Conservation (phyloP, 2,329 filamentous ascomycete species). For the Ambrosiella cleistominuta region DNA sequence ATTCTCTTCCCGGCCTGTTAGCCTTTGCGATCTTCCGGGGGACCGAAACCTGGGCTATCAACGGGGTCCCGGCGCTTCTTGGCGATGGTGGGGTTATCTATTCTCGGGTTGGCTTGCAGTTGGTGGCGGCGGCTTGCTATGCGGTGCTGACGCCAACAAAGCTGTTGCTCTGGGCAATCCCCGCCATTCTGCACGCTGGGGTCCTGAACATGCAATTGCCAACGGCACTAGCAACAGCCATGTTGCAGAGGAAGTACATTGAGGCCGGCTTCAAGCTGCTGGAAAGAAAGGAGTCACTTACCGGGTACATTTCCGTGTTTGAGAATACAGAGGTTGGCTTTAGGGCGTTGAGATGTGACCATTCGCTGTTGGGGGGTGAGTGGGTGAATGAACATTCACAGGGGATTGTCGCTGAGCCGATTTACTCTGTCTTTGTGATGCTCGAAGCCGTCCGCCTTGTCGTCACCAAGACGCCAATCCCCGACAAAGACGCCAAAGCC, state of each 20-base stretch:
- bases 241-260: conserved; percentile 48
- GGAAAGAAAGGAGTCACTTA: conserved; percentile 69
- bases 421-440: conserved; percentile 93
- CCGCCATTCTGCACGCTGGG: conserved; percentile 54
- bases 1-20: conserved; percentile 46
- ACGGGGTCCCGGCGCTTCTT: conserved; percentile 31
- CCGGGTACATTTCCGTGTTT: conserved; percentile 81
- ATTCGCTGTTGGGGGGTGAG: conserved; percentile 82
- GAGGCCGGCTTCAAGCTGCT: conserved; percentile 55
- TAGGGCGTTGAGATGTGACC: conserved; percentile 77
- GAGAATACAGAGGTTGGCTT: conserved; percentile 57
- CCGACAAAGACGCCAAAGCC: conserved; percentile 55
- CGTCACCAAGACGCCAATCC: conserved; percentile 34
- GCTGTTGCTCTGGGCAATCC: conserved; percentile 47
- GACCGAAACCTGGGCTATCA: conserved; percentile 25
- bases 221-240: conserved; percentile 37
- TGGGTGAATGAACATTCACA: conserved; percentile 46
- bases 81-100: conserved; percentile 42
- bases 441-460: conserved; percentile 79
- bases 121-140: conserved; percentile 48
- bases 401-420: conserved; percentile 54
- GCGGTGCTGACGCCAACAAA: conserved; percentile 27
- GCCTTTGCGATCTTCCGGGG: conserved; percentile 48
- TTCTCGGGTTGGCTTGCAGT: conserved; percentile 55
- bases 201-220: conserved; percentile 59